These are phyloP conservation scores for Alliaria petiolata DNA, from an alignment of 345 rosid species.

Conservation along the genomic window DNA sequence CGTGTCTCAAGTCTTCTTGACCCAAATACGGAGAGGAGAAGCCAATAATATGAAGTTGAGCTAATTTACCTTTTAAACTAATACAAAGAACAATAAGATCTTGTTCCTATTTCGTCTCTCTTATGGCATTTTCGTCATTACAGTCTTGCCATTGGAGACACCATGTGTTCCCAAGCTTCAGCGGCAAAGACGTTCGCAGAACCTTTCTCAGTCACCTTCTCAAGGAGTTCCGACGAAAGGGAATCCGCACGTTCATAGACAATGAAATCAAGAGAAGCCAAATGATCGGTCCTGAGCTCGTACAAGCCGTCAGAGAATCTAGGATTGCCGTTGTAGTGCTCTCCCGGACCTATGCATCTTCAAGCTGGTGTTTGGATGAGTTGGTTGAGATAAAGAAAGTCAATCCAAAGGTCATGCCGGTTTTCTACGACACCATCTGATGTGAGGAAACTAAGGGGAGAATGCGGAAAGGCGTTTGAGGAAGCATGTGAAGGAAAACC, in stretches of 20 bases:
- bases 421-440: slow-evolving; percentile 24
- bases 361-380: slow-evolving; percentile 20
- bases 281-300: slow-evolving; percentile 12
- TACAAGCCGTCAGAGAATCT: slow-evolving; percentile 12
- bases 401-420: not conserved
- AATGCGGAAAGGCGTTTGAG: slow-evolving; percentile 11
- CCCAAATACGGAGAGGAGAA: not conserved
- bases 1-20: no score
- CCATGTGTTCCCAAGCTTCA: slow-evolving; percentile 22
- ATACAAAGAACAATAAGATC: not conserved
- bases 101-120: not conserved
- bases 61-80: not conserved
- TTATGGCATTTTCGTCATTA: slow-evolving; percentile 4
- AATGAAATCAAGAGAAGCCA: slow-evolving; percentile 17
- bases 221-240: slow-evolving; percentile 10
- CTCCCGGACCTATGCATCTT: slow-evolving; percentile 11
- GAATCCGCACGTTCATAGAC: slow-evolving; percentile 16
- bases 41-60: no score
- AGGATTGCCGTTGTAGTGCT: slow-evolving; percentile 8
- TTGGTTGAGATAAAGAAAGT: slow-evolving; percentile 13
- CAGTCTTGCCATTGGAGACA: slow-evolving; percentile 15
- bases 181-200: slow-evolving; percentile 20
- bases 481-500: not conserved
- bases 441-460: slow-evolving; percentile 15
- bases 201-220: slow-evolving; percentile 27